These are phyloP conservation scores for Fagus crenata DNA, from an alignment of 306 rosid genomes.

Conservation along the genomic window DNA sequence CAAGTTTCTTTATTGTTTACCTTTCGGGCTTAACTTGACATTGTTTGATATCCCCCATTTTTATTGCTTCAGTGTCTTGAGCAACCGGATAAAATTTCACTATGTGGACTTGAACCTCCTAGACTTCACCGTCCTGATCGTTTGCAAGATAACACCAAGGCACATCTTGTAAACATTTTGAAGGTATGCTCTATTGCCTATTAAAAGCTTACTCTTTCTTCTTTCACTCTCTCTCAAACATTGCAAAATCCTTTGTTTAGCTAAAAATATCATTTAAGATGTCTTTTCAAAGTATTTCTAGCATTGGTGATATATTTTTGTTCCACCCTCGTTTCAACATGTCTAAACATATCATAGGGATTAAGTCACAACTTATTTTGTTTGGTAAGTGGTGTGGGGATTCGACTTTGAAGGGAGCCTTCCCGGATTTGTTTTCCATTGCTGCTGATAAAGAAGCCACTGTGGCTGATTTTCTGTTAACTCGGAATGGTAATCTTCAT, in stretches of 20 bases:
- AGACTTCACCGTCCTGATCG: slow-evolving; percentile 84
- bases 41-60: slow-evolving; percentile 18
- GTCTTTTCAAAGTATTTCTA: slow-evolving; percentile 3
- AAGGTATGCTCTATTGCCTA: slow-evolving; percentile 50
- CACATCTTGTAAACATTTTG: slow-evolving; percentile 66
- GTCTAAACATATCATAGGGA: neutral
- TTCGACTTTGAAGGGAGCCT: no score
- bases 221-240: slow-evolving; percentile 7
- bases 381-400: no score
- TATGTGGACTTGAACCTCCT: slow-evolving; percentile 83
- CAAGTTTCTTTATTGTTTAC: slow-evolving; percentile 35
- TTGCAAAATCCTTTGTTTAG: slow-evolving; percentile 11
- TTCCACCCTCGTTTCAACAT: neutral
- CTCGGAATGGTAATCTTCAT: no score
- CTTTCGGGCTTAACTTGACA: slow-evolving; percentile 29
- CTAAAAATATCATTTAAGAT: neutral
- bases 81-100: slow-evolving; percentile 69
- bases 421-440: no score
- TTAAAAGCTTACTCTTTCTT: slow-evolving; percentile 9
- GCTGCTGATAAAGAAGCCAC: no score
- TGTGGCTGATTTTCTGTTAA: no score
- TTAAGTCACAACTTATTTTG: neutral
- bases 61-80: slow-evolving; percentile 51
- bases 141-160: slow-evolving; percentile 65
- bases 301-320: neutral